A percentile compares a stretch with the other conserved stretches of the same genome.
Evolutionary conservation across 208 protist genomes (phyloP).

Genomic region (Phytomonas francai): DNA sequence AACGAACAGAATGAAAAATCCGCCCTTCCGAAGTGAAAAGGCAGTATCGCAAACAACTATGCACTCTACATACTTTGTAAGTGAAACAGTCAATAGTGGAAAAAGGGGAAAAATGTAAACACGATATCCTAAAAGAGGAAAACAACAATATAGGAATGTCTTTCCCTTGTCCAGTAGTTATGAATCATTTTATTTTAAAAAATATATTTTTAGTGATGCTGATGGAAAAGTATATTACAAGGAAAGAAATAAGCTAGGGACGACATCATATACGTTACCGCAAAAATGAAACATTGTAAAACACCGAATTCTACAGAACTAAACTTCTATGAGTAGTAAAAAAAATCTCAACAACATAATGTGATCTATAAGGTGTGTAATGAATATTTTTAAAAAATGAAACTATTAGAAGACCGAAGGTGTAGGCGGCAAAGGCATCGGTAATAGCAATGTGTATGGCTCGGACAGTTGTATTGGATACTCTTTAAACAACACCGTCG

Average conservation of each 20-base stretch:
- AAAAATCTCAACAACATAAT: not conserved
- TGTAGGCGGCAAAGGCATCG: slow-evolving; percentile 67
- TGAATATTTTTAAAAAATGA: not conserved
- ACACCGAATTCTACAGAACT: not conserved
- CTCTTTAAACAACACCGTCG: slow-evolving; percentile 53
- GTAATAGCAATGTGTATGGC: slow-evolving; percentile 35
- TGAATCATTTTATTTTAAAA: not conserved
- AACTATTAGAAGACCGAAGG: slow-evolving; percentile 54
- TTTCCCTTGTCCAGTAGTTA: not conserved
- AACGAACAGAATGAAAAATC: slow-evolving; percentile 8
- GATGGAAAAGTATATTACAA: not conserved
- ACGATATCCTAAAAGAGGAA: not conserved
- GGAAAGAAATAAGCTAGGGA: not conserved
- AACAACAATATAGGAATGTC: not conserved
- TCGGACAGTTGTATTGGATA: slow-evolving; percentile 16
- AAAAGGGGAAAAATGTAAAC: slow-evolving; percentile 9
- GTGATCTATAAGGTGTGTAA: not conserved
- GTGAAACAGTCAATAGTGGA: slow-evolving; percentile 2
- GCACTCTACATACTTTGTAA: not conserved
- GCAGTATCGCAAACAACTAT: not conserved
- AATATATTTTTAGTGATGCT: not conserved
- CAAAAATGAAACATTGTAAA: not conserved
- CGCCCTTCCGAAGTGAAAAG: slow-evolving; percentile 9
- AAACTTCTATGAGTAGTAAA: not conserved
- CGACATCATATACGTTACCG: not conserved